These are phyloP conservation scores for Excoecaria agallocha DNA, from an alignment of 345 rosid genomes.

Conservation along the genomic window DNA sequence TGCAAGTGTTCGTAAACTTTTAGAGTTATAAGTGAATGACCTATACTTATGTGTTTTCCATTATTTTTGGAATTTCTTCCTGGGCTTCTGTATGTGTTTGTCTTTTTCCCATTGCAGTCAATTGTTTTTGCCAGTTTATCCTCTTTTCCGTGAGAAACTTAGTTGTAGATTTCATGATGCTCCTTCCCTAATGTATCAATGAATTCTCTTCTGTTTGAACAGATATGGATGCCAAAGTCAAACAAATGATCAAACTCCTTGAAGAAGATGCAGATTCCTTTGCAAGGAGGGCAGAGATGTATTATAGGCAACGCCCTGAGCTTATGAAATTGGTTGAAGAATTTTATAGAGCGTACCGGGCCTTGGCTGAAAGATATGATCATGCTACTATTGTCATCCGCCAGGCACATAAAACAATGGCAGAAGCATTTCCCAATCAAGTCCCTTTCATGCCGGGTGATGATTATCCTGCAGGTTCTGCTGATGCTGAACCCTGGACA, in stretches of 20 bases:
- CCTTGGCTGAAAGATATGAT: conserved; percentile 96
- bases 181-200: neutral
- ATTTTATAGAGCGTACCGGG: conserved; percentile 95
- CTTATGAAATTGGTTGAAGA: conserved; percentile 98
- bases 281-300: conserved; percentile 99
- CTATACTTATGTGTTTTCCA: neutral
- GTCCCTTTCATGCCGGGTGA: conserved; percentile 59
- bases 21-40: neutral
- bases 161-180: neutral
- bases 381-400: conserved; percentile 89
- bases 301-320: conserved; percentile 94
- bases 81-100: neutral
- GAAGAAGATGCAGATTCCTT: conserved; percentile 99
- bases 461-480: conserved; percentile 56
- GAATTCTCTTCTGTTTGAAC: conserved; percentile 29
- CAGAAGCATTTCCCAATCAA: conserved; percentile 95
- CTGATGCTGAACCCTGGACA: conserved; percentile 65
- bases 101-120: too few relatives aligned
- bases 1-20: neutral
- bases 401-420: conserved; percentile 90
- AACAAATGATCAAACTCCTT: conserved; percentile 91
- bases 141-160: too few relatives aligned
- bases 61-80: neutral
- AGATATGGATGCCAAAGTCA: conserved; percentile 96
- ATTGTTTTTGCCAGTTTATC: neutral